phyloP scores from a whole-genome alignment of 2,329 filamentous ascomycete species.

The Didymella pomorum region DNA sequence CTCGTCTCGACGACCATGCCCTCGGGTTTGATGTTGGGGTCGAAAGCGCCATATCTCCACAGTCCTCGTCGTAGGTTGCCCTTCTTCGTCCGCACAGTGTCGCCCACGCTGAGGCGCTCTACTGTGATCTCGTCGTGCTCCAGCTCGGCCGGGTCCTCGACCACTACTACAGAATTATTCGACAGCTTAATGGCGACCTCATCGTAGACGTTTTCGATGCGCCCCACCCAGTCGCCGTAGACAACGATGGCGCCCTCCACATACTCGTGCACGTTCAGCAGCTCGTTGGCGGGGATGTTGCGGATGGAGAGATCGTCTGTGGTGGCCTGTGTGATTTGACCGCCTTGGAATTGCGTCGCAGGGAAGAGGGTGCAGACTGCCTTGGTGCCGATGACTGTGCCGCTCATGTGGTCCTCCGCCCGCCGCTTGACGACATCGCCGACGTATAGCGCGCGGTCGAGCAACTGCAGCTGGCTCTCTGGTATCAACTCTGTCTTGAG shows the following conservation, averaged over 20 bases:
- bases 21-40: slow-evolving; percentile 57
- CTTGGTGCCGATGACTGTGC: slow-evolving; percentile 61
- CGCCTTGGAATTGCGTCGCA: slow-evolving; percentile 37
- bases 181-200: slow-evolving; percentile 60
- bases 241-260: slow-evolving; percentile 62
- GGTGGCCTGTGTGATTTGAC: slow-evolving; percentile 31
- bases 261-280: slow-evolving; percentile 57
- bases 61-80: slow-evolving; percentile 60
- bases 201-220: slow-evolving; percentile 59
- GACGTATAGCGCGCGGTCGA: slow-evolving; percentile 63
- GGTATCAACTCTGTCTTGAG: slow-evolving; percentile 52
- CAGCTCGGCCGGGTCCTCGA: slow-evolving; percentile 57
- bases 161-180: slow-evolving; percentile 63
- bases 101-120: slow-evolving; percentile 56
- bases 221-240: slow-evolving; percentile 64
- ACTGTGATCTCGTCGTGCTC: slow-evolving; percentile 43
- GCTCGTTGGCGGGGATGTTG: slow-evolving; percentile 55
- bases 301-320: slow-evolving; percentile 49
- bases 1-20: slow-evolving; percentile 63
- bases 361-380: slow-evolving; percentile 57
- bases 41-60: slow-evolving; percentile 63
- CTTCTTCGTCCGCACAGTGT: slow-evolving; percentile 61
- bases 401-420: slow-evolving; percentile 59
- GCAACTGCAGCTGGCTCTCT: slow-evolving; percentile 56
- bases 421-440: slow-evolving; percentile 64